A percentile compares a stretch with the other conserved stretches of the same genome.
phyloP scores from a whole-genome alignment of 805 yeast genomes.

The Saccharomycopsis selenospora region DNA sequence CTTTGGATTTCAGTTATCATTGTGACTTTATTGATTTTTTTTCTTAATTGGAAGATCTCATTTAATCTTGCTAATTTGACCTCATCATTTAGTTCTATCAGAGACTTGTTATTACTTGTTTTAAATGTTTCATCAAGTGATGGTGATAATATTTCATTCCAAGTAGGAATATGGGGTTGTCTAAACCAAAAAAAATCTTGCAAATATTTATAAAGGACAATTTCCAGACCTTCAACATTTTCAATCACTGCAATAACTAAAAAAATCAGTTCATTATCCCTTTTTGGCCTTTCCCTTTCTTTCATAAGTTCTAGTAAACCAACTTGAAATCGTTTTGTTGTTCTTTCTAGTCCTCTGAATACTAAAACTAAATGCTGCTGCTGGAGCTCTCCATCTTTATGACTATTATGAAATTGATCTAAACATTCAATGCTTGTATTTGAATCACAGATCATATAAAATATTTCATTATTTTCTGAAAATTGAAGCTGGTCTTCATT shows the following conservation, averaged over 20 bases:
- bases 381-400: too few relatives aligned
- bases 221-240: slow-evolving; percentile 22
- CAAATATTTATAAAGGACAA: slow-evolving; percentile 22
- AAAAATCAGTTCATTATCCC: slow-evolving; percentile 11
- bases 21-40: slow-evolving; percentile 24
- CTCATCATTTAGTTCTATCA: too few relatives aligned
- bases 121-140: background rate
- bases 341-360: slow-evolving; percentile 16
- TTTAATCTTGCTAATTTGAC: background rate
- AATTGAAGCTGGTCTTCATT: slow-evolving; percentile 4
- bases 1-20: slow-evolving; percentile 44
- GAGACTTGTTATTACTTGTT: too few relatives aligned
- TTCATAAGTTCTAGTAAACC: slow-evolving; percentile 19
- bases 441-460: slow-evolving; percentile 5
- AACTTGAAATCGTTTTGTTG: slow-evolving; percentile 12
- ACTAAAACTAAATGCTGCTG: slow-evolving; percentile 8
- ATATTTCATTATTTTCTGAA: background rate
- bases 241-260: slow-evolving; percentile 24
- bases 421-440: slow-evolving; percentile 3
- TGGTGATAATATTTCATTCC: background rate
- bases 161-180: slow-evolving; percentile 24
- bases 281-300: slow-evolving; percentile 5
- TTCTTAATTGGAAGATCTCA: slow-evolving; percentile 10
- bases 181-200: slow-evolving; percentile 29
- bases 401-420: background rate